Evolutionary conservation across 164 flowering plant species (phyloP).

Genomic region (Piper betle): DNA sequence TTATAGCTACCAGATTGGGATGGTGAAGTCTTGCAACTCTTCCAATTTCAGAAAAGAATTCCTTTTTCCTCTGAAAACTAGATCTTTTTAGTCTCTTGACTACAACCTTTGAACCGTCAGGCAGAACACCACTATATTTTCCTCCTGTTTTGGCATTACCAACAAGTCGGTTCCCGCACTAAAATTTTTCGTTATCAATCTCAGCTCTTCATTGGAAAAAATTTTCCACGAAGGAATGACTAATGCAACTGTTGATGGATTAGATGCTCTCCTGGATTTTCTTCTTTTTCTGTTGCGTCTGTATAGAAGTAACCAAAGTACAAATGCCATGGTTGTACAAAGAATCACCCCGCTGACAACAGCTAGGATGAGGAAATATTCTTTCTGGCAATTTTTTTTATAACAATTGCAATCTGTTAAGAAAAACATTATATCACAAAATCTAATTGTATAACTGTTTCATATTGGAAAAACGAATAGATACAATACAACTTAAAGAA

Average conservation of each 20-base stretch:
- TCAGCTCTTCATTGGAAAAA: slow-evolving; percentile 69
- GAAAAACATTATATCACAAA: neutral
- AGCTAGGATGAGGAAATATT: slow-evolving; percentile 71
- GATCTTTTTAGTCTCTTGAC: slow-evolving; percentile 90
- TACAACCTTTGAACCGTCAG: slow-evolving; percentile 86
- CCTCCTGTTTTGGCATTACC: slow-evolving; percentile 96
- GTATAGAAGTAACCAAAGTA: slow-evolving; percentile 72
- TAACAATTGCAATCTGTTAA: slow-evolving; percentile 41
- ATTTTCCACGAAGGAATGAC: slow-evolving; percentile 81
- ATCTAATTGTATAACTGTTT: neutral
- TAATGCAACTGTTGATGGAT: slow-evolving; percentile 55
- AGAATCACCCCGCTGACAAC: slow-evolving; percentile 79
- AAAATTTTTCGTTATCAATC: slow-evolving; percentile 72
- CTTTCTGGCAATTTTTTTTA: slow-evolving; percentile 63
- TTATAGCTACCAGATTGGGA: slow-evolving; percentile 78
- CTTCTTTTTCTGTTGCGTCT: slow-evolving; percentile 54
- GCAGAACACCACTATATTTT: slow-evolving; percentile 69
- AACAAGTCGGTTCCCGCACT: slow-evolving; percentile 85
- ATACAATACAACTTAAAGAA: neutral
- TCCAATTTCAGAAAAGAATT: slow-evolving; percentile 82
- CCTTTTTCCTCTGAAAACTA: slow-evolving; percentile 85
- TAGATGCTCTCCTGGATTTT: slow-evolving; percentile 55
- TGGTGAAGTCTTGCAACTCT: slow-evolving; percentile 84
- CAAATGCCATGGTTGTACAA: slow-evolving; percentile 51
- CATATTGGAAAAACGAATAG: no score